These are phyloP conservation scores for Kalmanozyma brasiliensis DNA, from an alignment of 1,284 basidiomycete genomes.

Conservation along the genomic window DNA sequence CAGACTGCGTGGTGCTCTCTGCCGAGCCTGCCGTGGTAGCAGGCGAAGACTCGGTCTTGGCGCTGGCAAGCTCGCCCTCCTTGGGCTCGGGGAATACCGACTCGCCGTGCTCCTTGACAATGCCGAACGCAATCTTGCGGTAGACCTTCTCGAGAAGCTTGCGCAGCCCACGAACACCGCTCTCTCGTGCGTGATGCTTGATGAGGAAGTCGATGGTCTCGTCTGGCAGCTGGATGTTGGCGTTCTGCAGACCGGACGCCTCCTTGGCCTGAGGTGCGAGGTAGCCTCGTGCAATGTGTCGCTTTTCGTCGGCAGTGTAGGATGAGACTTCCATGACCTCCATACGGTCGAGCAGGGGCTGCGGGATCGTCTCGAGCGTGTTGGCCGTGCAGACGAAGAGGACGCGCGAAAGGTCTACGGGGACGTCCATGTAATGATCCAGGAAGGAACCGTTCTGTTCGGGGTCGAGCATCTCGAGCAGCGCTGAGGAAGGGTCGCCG, in stretches of 20 bases:
- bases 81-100: slow-evolving; percentile 80
- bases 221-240: slow-evolving; percentile 63
- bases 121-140: slow-evolving; percentile 92
- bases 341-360: slow-evolving; percentile 87
- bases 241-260: slow-evolving; percentile 78
- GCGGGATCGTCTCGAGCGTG: slow-evolving; percentile 89
- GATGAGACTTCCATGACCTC: slow-evolving; percentile 88
- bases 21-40: slow-evolving; percentile 33
- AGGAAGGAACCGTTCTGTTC: slow-evolving; percentile 97
- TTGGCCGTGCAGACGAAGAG: slow-evolving; percentile 90
- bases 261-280: slow-evolving; percentile 94
- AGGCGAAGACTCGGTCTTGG: slow-evolving; percentile 38
- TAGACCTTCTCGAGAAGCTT: slow-evolving; percentile 80
- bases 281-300: slow-evolving; percentile 89
- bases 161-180: slow-evolving; percentile 73
- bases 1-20: slow-evolving; percentile 66
- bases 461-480: slow-evolving; percentile 97
- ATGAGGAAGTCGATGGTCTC: slow-evolving; percentile 86
- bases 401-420: slow-evolving; percentile 93
- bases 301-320: slow-evolving; percentile 96
- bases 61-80: slow-evolving; percentile 67
- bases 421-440: slow-evolving; percentile 98
- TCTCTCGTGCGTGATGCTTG: slow-evolving; percentile 96
- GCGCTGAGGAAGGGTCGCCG: slow-evolving; percentile 91
- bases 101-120: slow-evolving; percentile 92